Evolutionary conservation across 768 basidiomycete genomes (phyloP).

Genomic region (Auricularia sp.): DNA sequence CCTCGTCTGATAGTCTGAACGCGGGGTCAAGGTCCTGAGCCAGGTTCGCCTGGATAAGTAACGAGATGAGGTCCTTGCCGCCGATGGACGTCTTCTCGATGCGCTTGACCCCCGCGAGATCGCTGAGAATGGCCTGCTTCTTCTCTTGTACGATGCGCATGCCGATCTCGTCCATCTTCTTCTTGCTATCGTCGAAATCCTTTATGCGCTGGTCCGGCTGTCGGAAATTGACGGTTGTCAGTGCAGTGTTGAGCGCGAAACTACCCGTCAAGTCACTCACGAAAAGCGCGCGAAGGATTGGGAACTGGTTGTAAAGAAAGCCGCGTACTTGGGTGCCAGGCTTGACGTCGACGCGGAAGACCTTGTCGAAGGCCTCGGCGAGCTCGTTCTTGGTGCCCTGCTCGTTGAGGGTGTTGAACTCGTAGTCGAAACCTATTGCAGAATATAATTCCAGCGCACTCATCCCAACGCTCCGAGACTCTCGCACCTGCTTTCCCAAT

Average conservation of each 20-base stretch:
- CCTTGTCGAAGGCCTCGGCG: slow-evolving; percentile 22
- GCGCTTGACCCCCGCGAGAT: background rate
- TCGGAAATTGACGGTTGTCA: too few species aligned
- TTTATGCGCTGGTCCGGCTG: slow-evolving; percentile 7
- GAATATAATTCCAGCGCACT: background rate
- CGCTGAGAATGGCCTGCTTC: background rate
- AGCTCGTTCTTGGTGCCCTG: slow-evolving; percentile 22
- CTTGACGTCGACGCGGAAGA: slow-evolving; percentile 15
- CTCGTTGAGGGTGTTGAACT: slow-evolving; percentile 22
- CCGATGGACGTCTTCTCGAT: slow-evolving; percentile 1
- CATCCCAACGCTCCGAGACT: background rate
- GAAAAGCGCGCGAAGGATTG: background rate
- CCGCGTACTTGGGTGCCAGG: slow-evolving; percentile 14
- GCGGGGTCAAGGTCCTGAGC: slow-evolving; percentile 17
- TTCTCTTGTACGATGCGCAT: background rate
- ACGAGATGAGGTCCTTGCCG: slow-evolving; percentile 19
- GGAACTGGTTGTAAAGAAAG: slow-evolving; percentile 15
- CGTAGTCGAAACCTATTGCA: slow-evolving; percentile 29
- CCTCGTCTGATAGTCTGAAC: slow-evolving; percentile 19
- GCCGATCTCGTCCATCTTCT: background rate
- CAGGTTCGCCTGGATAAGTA: slow-evolving; percentile 22
- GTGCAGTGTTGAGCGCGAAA: background rate
- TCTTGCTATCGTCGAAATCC: background rate
- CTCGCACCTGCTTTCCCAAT: slow-evolving; percentile 15
- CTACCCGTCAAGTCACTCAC: background rate